These are phyloP conservation scores for Coelastrella sp. DNA, from an alignment of 139 green algal species.

Conservation along the genomic window DNA sequence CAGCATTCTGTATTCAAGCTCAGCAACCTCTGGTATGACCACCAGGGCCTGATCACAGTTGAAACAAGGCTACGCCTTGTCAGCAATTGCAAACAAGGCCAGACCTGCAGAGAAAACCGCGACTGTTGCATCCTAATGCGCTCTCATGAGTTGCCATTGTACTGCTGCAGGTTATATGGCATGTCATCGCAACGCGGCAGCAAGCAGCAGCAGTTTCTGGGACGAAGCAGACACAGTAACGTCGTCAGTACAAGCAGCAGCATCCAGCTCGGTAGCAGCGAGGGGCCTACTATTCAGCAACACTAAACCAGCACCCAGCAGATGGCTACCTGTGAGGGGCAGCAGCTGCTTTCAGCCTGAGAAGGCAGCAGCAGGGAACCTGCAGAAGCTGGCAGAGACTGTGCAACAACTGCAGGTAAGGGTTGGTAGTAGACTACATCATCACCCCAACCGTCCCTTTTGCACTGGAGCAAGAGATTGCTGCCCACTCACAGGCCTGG, in stretches of 20 bases:
- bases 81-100: too few relatives aligned
- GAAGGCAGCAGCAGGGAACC: slow-evolving; percentile 31
- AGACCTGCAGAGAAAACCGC: too few relatives aligned
- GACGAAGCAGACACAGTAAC: slow-evolving; percentile 44
- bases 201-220: slow-evolving; percentile 29
- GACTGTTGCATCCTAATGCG: neutral
- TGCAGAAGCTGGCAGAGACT: slow-evolving; percentile 12
- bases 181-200: slow-evolving; percentile 13
- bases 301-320: slow-evolving; percentile 61
- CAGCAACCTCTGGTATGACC: too few relatives aligned
- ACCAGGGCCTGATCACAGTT: too few relatives aligned
- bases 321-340: slow-evolving; percentile 34
- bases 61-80: too few relatives aligned
- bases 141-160: neutral
- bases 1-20: too few relatives aligned
- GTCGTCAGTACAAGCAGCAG: slow-evolving; percentile 46
- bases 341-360: slow-evolving; percentile 24
- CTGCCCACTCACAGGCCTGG: neutral
- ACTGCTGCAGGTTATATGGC: slow-evolving; percentile 39
- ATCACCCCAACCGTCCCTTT: too few relatives aligned
- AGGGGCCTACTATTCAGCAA: slow-evolving; percentile 72
- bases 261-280: slow-evolving; percentile 57
- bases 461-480: neutral
- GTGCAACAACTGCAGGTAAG: slow-evolving; percentile 20
- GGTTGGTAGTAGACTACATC: neutral